Base-by-base conservation (phyloP, 345 rosid species). In the Isatis tinctoria region DNA sequence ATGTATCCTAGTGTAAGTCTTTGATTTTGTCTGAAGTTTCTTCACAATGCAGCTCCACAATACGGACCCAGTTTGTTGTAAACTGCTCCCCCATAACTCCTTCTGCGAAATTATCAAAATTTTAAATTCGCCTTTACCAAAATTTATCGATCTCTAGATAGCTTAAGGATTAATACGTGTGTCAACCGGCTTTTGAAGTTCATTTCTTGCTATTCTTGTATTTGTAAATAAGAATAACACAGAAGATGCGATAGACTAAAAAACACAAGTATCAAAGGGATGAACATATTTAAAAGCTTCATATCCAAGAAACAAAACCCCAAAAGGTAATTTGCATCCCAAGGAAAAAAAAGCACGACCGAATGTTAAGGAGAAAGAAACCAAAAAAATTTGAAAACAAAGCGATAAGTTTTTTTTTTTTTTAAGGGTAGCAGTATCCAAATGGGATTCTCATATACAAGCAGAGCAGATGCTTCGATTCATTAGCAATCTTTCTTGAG, bases 381-480 rank as follows among this genome's bases (percentile, higher is more conserved):
- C 12, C 7, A 26, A n/a, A 10, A 41, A 63, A 13, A 8, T 9
- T 18, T 6, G 5, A 43, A 53, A 53, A 61, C 28, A 39, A 61
- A 61, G 80, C 28, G n/a, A 69, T 44, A 62, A 13, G 12, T 52
- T 32, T 26, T 35, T 8, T 14, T 57, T 57, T 9, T 22, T 35
- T 30, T 39, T 24, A 16, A 36, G 28, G 52, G 22, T 13, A 45
- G 14, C 6, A 52, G 9, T 26, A 59, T 48, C 68, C 71, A 64
- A 61, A 76, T 63, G 53, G 60, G 44, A 67, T 70, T 70, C 51
- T 63, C 45, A 76, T 76, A 57, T 76, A 76, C 80, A 76, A 64
- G 58, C 33, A 52, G 18, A 56, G 76, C 36, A 64, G 62, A 64
- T 67, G 67, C 72, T 37, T 57, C 66, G 59, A 35, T 39, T 32